Conservation (phyloP, 129 eudicot species). For the Dittrichia graveolens region DNA sequence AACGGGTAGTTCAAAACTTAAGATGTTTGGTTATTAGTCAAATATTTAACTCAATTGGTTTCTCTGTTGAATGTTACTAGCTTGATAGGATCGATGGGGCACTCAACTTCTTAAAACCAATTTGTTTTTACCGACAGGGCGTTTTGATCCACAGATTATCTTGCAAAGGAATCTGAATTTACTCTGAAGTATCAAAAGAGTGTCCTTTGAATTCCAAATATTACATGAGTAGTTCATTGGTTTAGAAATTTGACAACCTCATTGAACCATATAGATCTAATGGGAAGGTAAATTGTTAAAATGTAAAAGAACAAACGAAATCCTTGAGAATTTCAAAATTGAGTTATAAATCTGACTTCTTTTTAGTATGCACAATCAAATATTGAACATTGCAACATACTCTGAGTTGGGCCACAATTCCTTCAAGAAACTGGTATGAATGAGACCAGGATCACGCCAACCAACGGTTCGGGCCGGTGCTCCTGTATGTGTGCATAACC, state of each 20-base stretch:
- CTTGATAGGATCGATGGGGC: neutral
- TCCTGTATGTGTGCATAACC: constrained; percentile 41
- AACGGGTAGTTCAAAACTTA: neutral
- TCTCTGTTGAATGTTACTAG: constrained; percentile 1
- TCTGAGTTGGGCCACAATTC: constrained; percentile 69
- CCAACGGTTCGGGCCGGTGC: constrained; percentile 86
- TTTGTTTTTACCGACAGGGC: too few species aligned
- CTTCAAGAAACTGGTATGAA: constrained; percentile 70
- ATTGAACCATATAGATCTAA: neutral
- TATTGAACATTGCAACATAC: constrained; percentile 38
- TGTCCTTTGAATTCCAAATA: neutral
- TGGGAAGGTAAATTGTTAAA: neutral
- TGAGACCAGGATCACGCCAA: constrained; percentile 88
- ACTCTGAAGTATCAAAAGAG: neutral
- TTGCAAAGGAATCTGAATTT: too few species aligned
- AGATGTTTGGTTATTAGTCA: neutral
- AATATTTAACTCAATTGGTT: neutral
- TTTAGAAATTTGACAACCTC: neutral
- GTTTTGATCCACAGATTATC: too few species aligned
- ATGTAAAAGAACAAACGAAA: neutral
- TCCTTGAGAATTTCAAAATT: neutral
- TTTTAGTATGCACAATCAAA: constrained; percentile 3
- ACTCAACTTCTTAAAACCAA: neutral
- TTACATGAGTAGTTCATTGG: neutral
- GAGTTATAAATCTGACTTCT: neutral